Evolutionary conservation across 2,329 filamentous ascomycete genomes (phyloP).

Genomic region (Colletotrichum karsti): DNA sequence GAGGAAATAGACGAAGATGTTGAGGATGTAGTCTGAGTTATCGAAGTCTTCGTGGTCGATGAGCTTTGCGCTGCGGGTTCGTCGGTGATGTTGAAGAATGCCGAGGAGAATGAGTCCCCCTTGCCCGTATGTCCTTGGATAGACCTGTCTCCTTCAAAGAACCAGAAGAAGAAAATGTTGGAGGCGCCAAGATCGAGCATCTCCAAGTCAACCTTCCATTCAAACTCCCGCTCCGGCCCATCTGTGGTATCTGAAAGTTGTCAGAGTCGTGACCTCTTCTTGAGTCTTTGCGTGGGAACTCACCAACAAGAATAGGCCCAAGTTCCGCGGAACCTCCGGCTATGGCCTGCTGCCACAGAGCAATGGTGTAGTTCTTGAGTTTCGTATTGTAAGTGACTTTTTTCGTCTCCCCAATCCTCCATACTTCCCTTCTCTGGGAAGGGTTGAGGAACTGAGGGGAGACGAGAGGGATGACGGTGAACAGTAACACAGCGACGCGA

Average conservation of each 20-base stretch:
- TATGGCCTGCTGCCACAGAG: slow-evolving; percentile 34
- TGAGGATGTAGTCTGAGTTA: not conserved
- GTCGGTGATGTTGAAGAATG: slow-evolving; percentile 34
- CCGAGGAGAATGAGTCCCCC: not conserved
- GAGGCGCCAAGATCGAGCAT: slow-evolving; percentile 26
- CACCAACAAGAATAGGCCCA: slow-evolving; percentile 29
- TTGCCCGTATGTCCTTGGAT: slow-evolving; percentile 14
- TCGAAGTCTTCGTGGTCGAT: not conserved
- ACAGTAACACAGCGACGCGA: not conserved
- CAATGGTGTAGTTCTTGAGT: slow-evolving; percentile 34
- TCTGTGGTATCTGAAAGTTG: slow-evolving; percentile 8
- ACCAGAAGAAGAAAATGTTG: slow-evolving; percentile 31
- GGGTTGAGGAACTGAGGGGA: slow-evolving; percentile 10
- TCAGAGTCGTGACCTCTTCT: not conserved
- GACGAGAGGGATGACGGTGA: not conserved
- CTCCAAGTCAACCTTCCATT: slow-evolving; percentile 30
- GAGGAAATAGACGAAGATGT: accelerated
- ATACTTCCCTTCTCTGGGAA: not conserved
- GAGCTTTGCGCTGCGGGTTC: not conserved
- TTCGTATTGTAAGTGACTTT: slow-evolving; percentile 34
- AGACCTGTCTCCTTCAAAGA: slow-evolving; percentile 30
- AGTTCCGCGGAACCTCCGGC: slow-evolving; percentile 7
- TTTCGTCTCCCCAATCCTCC: slow-evolving; percentile 21
- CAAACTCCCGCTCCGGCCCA: slow-evolving; percentile 16
- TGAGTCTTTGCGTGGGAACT: not conserved